These are phyloP conservation scores for Lepidium aucheri DNA, from an alignment of 345 rosid species.

Conservation along the genomic window DNA sequence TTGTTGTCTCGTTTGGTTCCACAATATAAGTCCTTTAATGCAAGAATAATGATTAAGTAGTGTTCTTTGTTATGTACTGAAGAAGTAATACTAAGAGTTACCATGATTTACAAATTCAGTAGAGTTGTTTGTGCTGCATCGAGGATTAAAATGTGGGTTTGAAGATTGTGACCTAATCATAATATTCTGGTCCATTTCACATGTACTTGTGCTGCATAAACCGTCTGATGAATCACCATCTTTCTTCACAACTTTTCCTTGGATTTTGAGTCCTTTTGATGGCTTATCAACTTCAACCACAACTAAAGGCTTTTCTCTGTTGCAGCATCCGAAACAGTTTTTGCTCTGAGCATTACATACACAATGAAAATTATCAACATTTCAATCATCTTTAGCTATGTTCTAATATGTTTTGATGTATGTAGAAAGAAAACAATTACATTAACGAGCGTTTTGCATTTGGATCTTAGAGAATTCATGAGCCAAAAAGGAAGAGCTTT, in stretches of 20 bases:
- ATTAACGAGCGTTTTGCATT: conserved; percentile 9
- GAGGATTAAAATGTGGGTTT: conserved; percentile 1
- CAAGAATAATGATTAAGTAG: not conserved
- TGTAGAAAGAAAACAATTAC: not conserved
- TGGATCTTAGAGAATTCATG: conserved; percentile 16
- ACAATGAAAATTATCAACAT: not conserved
- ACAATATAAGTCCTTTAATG: conserved; percentile 9
- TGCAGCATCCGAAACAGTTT: conserved; percentile 10
- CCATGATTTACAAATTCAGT: conserved; percentile 12
- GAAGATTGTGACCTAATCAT: not conserved
- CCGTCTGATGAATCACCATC: conserved; percentile 10
- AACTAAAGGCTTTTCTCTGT: not conserved
- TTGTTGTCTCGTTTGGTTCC: conserved; percentile 21
- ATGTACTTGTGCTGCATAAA: conserved; percentile 8
- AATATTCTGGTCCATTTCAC: conserved; percentile 6
- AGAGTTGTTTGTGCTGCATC: conserved; percentile 9
- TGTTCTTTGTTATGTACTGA: not conserved
- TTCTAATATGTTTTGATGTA: not conserved
- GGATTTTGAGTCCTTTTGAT: conserved; percentile 22
- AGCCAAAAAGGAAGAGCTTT: conserved; percentile 16
- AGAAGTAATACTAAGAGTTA: not conserved
- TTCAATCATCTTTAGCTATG: not conserved
- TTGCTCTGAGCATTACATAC: not conserved
- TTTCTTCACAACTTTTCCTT: conserved; percentile 17
- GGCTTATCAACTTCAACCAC: conserved; percentile 18